phyloP scores from a whole-genome alignment of 768 basidiomycete species.

The Pholiota conissans region DNA sequence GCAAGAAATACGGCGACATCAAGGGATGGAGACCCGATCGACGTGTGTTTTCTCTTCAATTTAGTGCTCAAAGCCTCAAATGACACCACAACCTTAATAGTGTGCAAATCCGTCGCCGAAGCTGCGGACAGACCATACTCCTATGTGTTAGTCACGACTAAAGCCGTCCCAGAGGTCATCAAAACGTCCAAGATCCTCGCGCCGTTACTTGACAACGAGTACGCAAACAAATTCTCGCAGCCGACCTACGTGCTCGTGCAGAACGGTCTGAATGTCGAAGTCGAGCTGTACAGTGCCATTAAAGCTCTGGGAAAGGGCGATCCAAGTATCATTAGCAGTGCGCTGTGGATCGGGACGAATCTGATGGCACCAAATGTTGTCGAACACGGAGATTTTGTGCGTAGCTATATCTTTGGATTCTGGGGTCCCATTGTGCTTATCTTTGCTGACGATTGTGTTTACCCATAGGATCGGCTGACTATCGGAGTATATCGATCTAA shows the following conservation, averaged over 20 bases:
- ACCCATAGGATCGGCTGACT: conserved; percentile 46
- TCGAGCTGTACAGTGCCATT: conserved; percentile 58
- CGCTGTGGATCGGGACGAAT: conserved; percentile 57
- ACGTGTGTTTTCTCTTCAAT: conserved; percentile 42
- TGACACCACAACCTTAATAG: too few relatives aligned
- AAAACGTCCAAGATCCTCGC: conserved; percentile 57
- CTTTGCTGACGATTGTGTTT: background rate
- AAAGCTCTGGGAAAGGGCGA: conserved; percentile 37
- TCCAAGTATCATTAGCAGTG: conserved; percentile 55
- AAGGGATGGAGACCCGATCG: conserved; percentile 64
- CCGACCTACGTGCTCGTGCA: conserved; percentile 65
- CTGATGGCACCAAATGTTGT: conserved; percentile 46
- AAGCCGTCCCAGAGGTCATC: conserved; percentile 66
- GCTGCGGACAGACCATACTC: conserved; percentile 63
- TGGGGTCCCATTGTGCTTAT: conserved; percentile 50
- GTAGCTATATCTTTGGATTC: too few relatives aligned
- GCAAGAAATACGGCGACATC: conserved; percentile 58
- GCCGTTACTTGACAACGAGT: conserved; percentile 51
- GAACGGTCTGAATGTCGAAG: conserved; percentile 74
- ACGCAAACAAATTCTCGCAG: conserved; percentile 45
- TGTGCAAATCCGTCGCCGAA: conserved; percentile 55
- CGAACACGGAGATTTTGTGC: conserved; percentile 52
- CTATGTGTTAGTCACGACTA: conserved; percentile 69
- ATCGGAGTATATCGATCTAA: conserved; percentile 57
- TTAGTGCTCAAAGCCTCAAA: too few relatives aligned